phyloP scores from a whole-genome alignment of 805 yeast genomes.

The Wickerhamiella sergipiensis region DNA sequence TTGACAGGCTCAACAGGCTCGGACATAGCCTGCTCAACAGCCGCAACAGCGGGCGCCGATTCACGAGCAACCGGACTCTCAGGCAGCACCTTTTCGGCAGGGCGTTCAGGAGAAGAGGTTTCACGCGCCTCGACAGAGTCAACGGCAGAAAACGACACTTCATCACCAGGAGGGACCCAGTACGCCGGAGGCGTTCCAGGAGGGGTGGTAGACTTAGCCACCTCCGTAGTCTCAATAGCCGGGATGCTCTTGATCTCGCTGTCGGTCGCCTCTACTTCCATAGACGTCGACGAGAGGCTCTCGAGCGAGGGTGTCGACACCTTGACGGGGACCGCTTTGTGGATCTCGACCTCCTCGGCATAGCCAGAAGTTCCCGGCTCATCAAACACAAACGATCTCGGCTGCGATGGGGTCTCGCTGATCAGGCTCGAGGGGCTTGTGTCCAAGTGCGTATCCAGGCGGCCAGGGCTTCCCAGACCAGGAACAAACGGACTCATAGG shows the following conservation, averaged over 20 bases:
- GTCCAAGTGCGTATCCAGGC: not conserved
- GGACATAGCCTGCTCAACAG: no score
- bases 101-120: not conserved
- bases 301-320: not conserved
- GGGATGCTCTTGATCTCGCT: no score
- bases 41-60: no score
- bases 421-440: not conserved
- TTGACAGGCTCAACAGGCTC: no score
- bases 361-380: not conserved
- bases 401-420: not conserved
- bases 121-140: not conserved
- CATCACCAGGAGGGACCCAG: not conserved
- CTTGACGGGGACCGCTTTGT: not conserved
- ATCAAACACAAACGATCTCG: not conserved
- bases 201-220: not conserved
- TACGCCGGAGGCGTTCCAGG: not conserved
- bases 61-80: no score
- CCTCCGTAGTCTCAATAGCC: not conserved
- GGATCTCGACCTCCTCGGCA: not conserved
- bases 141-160: not conserved
- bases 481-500: not conserved
- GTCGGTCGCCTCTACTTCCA: no score
- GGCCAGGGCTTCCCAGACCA: not conserved
- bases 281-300: not conserved
- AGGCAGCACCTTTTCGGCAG: no score